phyloP scores from a whole-genome alignment of 192 early-diverging fungal species.

The Coemansia sp. region DNA sequence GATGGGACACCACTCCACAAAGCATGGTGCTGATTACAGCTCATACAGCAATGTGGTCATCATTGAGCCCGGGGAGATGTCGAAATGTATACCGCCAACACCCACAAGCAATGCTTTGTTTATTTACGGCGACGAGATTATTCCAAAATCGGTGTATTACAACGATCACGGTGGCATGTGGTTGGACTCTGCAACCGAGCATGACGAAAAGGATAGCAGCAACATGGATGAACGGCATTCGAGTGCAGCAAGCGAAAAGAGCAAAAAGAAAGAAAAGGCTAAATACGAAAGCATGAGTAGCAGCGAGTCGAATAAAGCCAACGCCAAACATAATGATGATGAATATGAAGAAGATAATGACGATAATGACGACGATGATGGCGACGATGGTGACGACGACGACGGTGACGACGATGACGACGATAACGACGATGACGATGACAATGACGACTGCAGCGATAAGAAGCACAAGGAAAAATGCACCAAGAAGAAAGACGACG shows the following conservation, averaged over 20 bases:
- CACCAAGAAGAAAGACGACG: not conserved
- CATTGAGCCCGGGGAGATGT: not conserved
- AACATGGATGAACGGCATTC: not conserved
- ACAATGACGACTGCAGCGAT: not conserved
- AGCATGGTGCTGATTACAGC: not conserved
- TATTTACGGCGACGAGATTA: not conserved
- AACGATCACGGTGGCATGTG: not conserved
- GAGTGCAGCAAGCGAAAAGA: not conserved
- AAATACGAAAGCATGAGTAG: not conserved
- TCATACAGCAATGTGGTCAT: not conserved
- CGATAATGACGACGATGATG: not conserved
- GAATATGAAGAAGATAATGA: not conserved
- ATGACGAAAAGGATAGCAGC: not conserved
- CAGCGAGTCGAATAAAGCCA: not conserved
- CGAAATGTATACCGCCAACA: not conserved
- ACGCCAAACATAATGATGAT: not conserved
- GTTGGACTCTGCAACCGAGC: not conserved
- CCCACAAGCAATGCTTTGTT: not conserved
- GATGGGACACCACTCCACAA: not conserved
- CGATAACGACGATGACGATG: not conserved
- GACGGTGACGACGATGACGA: constrained; percentile 1
- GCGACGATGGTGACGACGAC: not conserved
- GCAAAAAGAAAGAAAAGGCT: not conserved
- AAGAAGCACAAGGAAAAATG: not conserved
- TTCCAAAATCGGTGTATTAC: not conserved